Conservation (phyloP, 2,329 filamentous ascomycete species). For the Immersiporthe knoxdaviesiana region DNA sequence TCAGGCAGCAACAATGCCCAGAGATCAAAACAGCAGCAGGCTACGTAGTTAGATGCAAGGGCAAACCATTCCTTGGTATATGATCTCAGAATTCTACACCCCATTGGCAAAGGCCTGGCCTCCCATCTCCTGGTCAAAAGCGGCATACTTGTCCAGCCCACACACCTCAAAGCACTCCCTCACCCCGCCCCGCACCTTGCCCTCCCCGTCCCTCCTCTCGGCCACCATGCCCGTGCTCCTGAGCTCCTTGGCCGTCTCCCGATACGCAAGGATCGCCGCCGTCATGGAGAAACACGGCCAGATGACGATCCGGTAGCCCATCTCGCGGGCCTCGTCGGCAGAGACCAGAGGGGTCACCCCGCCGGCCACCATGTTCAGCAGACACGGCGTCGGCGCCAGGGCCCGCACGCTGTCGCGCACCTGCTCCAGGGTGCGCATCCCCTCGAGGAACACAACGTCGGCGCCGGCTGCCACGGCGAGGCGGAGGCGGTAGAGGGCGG, state of each 20-base stretch:
- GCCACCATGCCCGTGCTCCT: slow-evolving; percentile 38
- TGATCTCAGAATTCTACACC: slow-evolving; percentile 26
- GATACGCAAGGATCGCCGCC: slow-evolving; percentile 38
- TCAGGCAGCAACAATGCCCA: not conserved
- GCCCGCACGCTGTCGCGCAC: slow-evolving; percentile 26
- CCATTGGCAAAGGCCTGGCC: slow-evolving; percentile 37
- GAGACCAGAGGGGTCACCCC: slow-evolving; percentile 40
- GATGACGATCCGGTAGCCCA: slow-evolving; percentile 40
- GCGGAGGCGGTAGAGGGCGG: slow-evolving; percentile 54
- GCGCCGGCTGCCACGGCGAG: slow-evolving; percentile 58
- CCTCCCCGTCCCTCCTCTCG: slow-evolving; percentile 35
- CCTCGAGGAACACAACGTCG: slow-evolving; percentile 64
- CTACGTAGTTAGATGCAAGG: not conserved
- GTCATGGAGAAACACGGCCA: slow-evolving; percentile 40
- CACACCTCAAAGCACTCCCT: slow-evolving; percentile 39
- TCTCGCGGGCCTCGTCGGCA: slow-evolving; percentile 33
- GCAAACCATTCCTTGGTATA: not conserved
- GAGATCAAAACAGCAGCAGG: no score
- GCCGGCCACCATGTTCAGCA: slow-evolving; percentile 40
- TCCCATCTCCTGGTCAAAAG: slow-evolving; percentile 38
- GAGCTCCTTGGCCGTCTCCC: slow-evolving; percentile 38
- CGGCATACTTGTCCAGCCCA: slow-evolving; percentile 36
- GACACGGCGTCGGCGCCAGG: slow-evolving; percentile 37
- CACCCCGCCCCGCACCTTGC: slow-evolving; percentile 35
- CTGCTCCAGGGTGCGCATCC: slow-evolving; percentile 55